Evolutionary conservation across 1,284 basidiomycete genomes (phyloP), one percentile per base, ranked within the genome.

Genomic region (Apiotrichum gamsii): DNA sequence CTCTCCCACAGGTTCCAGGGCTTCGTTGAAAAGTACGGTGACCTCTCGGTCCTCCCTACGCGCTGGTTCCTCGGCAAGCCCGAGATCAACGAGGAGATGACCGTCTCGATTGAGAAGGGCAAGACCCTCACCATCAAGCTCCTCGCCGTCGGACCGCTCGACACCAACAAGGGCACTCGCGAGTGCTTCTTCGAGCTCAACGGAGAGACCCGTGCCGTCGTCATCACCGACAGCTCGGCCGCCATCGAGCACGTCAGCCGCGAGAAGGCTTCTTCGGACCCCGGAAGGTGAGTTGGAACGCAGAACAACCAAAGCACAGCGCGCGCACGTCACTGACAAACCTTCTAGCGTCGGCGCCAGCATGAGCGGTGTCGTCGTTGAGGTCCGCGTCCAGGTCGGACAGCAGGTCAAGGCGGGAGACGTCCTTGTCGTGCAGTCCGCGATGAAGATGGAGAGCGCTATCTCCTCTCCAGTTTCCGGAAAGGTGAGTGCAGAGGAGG

Each of bases 161-260:
- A 96, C 56, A 83, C 89, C 70, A 85, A 85, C 45, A 87, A 82
- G 61, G 90, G 93, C 40, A 87, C 88, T 62, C 84, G 95, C 63
- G 94, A 97, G 70, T 90, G 95, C 59, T 96, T 72, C 88, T 96
- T 97, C 69, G 95, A 98, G 78, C 87, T 94, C 55, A 95, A 95
- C 67, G 90, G 90, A 70, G 52, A 64, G 85, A 80, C 90, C 59
- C 89, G 93, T 62, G 90, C 93, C 25, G 88, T 96, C 33, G 79
- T 88, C 51, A 87, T 98, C 49, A 87, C 94, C 65, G 95, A 98
- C 77, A 88, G 87, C 72, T 90, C 87, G 69, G 95, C 93, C 34
- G 91, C 94, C 15, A 89, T 96, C 57, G 91, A 95, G 73, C 89
- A 87, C 33, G 81, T 95, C 51, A 85, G 85, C 54, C 54, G 95